A percentile compares a stretch with the other conserved stretches of the same genome.
These are phyloP conservation scores for Diaporthe ampelina DNA, from an alignment of 2,329 filamentous ascomycete species.

Conservation along the genomic window DNA sequence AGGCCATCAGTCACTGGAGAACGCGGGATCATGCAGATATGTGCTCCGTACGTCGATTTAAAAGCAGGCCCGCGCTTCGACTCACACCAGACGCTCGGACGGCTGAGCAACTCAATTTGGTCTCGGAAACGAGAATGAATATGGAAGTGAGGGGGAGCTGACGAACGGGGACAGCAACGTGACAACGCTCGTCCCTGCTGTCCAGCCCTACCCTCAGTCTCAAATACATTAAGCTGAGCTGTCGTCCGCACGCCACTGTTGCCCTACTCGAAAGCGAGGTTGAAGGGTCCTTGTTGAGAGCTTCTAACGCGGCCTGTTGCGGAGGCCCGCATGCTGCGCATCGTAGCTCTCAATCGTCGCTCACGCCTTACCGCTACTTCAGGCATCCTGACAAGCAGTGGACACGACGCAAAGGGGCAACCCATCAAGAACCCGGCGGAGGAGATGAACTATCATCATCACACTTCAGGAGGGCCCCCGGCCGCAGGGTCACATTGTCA, in stretches of 20 bases:
- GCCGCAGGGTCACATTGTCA: conserved; percentile 37
- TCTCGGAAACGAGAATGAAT: conserved; percentile 25
- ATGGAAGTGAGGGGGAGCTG: conserved; percentile 23
- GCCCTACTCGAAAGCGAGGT: conserved; percentile 4
- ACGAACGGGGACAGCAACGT: conserved; percentile 10
- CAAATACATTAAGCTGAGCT: conserved; percentile 18
- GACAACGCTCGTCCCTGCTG: conserved; percentile 30
- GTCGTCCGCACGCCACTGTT: conserved; percentile 4
- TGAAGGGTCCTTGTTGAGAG: neutral
- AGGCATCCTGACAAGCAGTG: conserved; percentile 35
- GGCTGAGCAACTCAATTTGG: conserved; percentile 18
- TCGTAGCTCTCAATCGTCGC: conserved; percentile 1
- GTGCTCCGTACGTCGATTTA: conserved; percentile 28
- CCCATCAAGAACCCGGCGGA: conserved; percentile 26
- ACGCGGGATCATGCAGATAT: conserved; percentile 19
- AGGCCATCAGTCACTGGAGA: conserved; percentile 15
- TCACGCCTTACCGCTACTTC: conserved; percentile 35
- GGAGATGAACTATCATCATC: conserved; percentile 38
- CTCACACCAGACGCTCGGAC: conserved; percentile 33
- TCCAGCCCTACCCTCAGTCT: conserved; percentile 28
- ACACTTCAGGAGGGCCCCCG: conserved; percentile 25
- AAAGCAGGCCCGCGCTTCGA: conserved; percentile 36
- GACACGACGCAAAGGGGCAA: conserved; percentile 38
- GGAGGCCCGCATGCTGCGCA: conserved; percentile 19
- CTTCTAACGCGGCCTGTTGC: neutral